phyloP scores from a whole-genome alignment of 179 eudicot species.

The Corrigiola litoralis region DNA sequence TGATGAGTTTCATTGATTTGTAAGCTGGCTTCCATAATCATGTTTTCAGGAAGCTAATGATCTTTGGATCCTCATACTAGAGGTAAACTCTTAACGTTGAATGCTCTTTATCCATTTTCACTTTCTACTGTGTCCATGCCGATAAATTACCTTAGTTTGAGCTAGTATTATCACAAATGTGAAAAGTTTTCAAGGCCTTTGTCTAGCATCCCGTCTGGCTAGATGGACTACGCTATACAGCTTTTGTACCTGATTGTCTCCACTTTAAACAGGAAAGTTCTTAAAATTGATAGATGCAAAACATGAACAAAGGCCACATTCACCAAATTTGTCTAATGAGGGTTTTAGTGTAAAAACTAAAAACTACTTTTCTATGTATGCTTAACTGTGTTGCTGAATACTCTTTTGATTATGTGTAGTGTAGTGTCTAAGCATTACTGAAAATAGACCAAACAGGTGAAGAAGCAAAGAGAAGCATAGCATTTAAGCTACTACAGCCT shows the following conservation, averaged over 20 bases:
- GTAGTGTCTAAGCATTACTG: too few relatives aligned
- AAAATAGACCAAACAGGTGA: too few relatives aligned
- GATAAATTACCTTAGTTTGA: not conserved
- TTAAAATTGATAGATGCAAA: too few relatives aligned
- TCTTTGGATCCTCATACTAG: constrained; percentile 14
- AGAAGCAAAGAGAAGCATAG: too few relatives aligned
- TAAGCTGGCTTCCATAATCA: not conserved
- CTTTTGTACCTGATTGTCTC: constrained; percentile 7
- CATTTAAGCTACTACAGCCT: too few relatives aligned
- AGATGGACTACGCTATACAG: too few relatives aligned
- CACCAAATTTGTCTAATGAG: too few relatives aligned
- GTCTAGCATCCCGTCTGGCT: not conserved
- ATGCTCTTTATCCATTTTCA: constrained; percentile 2
- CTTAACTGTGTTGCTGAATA: too few relatives aligned
- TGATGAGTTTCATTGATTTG: not conserved
- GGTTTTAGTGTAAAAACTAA: too few relatives aligned
- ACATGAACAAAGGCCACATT: too few relatives aligned
- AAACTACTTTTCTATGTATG: too few relatives aligned
- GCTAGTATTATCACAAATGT: not conserved
- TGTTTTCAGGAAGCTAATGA: not conserved
- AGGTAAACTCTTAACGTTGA: not conserved
- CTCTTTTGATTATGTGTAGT: too few relatives aligned
- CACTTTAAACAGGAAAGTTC: not conserved
- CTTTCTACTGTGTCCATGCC: not conserved
- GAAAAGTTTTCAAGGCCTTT: not conserved